Evolutionary conservation across 306 rosid species (phyloP), one percentile per base, ranked within the genome.

Genomic region (Casuarina glauca): DNA sequence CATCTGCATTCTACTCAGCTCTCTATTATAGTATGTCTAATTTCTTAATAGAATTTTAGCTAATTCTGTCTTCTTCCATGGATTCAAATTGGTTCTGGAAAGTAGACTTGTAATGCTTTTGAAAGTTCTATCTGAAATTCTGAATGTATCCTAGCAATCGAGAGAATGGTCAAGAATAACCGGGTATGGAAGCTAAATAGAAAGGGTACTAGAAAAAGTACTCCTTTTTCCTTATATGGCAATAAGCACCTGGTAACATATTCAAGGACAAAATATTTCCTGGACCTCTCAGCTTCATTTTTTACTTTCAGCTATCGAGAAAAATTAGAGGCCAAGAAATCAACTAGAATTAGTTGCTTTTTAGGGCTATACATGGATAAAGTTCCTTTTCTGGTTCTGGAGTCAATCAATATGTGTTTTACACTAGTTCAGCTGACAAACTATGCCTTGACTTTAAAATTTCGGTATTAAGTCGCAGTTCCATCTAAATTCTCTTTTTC

Each of bases 401-500:
- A 15, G 38, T n/a, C 3, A 16, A 4, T 57, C 11, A 7, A 19
- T 19, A 26, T 57, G 63, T 6, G 38, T 61, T 62, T 62, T 62
- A 36, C 44, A 62, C 69, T 4, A 62, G 69, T 38, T 13, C 43
- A 36, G 43, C 43, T 62, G 39, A 62, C 0, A 62, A 5, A 12
- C 41, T 15, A 62, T 12, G 43, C 36, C 36, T 52, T 17, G 44
- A 62, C 69, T 36, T 26, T 62, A 13, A 36, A 62, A 35, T 35
- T 26, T 13, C 36, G 36, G 69, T 13, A 11, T 62, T 4, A 36
- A 9, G 44, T 62, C 19, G 19, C 36, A 62, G 9, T 62, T 36
- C 42, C 44, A 38, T 62, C n/a, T 38, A 62, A 61, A 62, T 11
- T 36, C 51, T 36, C 57, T 73, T 71, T 48, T 35, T 73, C 67